phyloP scores from a whole-genome alignment of 106 monocot genomes.

The Dioscorea dumetorum region DNA sequence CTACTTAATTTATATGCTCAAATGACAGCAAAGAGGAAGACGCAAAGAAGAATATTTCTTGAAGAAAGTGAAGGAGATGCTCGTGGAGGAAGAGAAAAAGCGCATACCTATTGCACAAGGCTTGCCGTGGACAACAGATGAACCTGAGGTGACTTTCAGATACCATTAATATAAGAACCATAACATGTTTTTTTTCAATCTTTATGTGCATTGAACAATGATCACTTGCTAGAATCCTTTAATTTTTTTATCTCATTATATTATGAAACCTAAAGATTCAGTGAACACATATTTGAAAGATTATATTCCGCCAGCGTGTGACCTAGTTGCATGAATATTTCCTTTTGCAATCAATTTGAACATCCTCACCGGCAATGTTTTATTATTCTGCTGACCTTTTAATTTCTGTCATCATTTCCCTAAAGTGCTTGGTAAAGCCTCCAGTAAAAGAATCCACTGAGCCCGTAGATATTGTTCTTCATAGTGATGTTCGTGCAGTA shows the following conservation, averaged over 20 bases:
- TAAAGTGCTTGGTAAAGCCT: slow-evolving; percentile 74
- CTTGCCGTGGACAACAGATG: slow-evolving; percentile 92
- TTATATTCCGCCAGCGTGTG: too few relatives aligned
- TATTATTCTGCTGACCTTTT: neutral
- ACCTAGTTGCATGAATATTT: too few relatives aligned
- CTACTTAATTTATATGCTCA: neutral
- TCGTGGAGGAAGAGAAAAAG: slow-evolving; percentile 59
- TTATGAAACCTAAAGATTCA: too few relatives aligned
- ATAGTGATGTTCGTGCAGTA: slow-evolving; percentile 82
- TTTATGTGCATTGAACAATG: too few relatives aligned
- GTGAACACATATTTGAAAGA: too few relatives aligned
- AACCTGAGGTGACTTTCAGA: slow-evolving; percentile 60
- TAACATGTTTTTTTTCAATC: too few relatives aligned
- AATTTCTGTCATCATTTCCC: neutral
- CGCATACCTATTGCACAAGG: slow-evolving; percentile 85
- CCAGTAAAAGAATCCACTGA: slow-evolving; percentile 75
- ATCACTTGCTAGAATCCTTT: too few relatives aligned
- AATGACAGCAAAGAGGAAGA: slow-evolving; percentile 86
- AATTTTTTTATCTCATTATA: too few relatives aligned
- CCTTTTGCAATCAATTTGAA: too few relatives aligned
- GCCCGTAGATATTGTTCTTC: slow-evolving; percentile 76
- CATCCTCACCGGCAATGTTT: neutral
- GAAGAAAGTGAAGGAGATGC: slow-evolving; percentile 76
- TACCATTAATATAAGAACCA: too few relatives aligned
- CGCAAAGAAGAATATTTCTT: slow-evolving; percentile 71